These are phyloP conservation scores for Eurotiales sp. DNA, from an alignment of 2,329 filamentous ascomycete genomes.

Conservation along the genomic window DNA sequence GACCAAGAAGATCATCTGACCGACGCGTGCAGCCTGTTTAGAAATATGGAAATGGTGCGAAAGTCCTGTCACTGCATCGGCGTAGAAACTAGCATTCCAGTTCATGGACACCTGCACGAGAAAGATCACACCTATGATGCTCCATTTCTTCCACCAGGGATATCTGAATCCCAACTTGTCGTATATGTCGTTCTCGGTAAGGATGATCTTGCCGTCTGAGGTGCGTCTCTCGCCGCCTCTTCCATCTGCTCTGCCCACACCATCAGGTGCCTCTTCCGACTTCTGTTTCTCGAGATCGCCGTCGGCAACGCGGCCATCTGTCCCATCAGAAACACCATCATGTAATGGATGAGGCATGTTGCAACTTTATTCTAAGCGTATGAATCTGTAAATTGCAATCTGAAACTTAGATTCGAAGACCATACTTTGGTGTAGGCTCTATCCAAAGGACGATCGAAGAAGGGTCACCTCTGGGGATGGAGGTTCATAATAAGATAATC, in stretches of 20 bases:
- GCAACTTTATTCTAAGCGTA: neutral
- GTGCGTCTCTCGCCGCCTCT: constrained; percentile 13
- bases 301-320: constrained; percentile 9
- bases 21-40: constrained; percentile 63
- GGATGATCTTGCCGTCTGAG: constrained; percentile 30
- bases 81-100: constrained; percentile 71
- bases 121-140: constrained; percentile 65
- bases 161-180: constrained; percentile 62
- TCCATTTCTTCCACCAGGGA: constrained; percentile 64
- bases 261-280: constrained; percentile 9
- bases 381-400: neutral
- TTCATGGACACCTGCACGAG: constrained; percentile 72
- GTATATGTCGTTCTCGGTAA: constrained; percentile 58
- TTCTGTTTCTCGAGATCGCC: constrained; percentile 14
- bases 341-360: constrained; percentile 13
- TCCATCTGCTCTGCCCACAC: neutral
- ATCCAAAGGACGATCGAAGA: neutral
- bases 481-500: constrained; percentile 10
- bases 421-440: constrained; percentile 7
- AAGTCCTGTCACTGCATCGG: constrained; percentile 62
- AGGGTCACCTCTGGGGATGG: constrained; percentile 2
- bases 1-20: constrained; percentile 72
- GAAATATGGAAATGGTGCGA: constrained; percentile 63
- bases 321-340: constrained; percentile 13
- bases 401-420: constrained; percentile 6